phyloP scores from a whole-genome alignment of 441 rosid genomes.

The Geranium incanum region DNA sequence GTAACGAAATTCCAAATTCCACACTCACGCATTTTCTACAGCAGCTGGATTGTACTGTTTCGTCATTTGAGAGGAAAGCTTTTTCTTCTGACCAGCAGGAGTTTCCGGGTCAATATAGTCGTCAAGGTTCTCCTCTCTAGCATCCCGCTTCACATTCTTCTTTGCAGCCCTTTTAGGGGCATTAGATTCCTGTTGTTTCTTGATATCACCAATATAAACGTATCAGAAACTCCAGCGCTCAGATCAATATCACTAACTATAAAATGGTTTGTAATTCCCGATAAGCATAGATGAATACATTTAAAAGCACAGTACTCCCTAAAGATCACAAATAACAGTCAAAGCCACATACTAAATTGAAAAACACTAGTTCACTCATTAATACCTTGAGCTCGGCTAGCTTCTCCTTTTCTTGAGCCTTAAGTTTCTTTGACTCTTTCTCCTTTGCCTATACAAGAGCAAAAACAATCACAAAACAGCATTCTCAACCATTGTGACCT shows the following conservation, averaged over 20 bases:
- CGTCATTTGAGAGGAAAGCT: constrained; percentile 69
- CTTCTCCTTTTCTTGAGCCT: constrained; percentile 72
- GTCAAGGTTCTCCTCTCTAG: constrained; percentile 51
- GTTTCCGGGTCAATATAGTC: constrained; percentile 67
- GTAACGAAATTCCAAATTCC: neutral
- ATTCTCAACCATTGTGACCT: neutral
- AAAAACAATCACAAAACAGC: neutral
- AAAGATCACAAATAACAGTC: neutral
- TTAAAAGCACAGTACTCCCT: too few relatives aligned
- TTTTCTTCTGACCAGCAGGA: constrained; percentile 59
- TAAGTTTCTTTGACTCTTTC: constrained; percentile 74
- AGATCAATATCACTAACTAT: neutral
- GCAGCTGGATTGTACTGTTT: constrained; percentile 53
- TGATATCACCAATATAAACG: neutral
- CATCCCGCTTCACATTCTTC: constrained; percentile 59
- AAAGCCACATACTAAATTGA: neutral
- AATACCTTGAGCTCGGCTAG: constrained; percentile 55
- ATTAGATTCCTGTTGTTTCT: constrained; percentile 39
- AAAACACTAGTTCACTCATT: neutral
- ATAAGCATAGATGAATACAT: constrained; percentile 8
- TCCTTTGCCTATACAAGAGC: constrained; percentile 49
- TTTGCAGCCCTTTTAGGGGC: constrained; percentile 43
- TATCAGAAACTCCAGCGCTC: neutral
- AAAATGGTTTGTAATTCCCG: neutral
- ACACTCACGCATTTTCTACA: constrained; percentile 73